phyloP scores from a whole-genome alignment of 1,284 basidiomycete species.

The Cutaneotrichosporon cyanovorans region DNA sequence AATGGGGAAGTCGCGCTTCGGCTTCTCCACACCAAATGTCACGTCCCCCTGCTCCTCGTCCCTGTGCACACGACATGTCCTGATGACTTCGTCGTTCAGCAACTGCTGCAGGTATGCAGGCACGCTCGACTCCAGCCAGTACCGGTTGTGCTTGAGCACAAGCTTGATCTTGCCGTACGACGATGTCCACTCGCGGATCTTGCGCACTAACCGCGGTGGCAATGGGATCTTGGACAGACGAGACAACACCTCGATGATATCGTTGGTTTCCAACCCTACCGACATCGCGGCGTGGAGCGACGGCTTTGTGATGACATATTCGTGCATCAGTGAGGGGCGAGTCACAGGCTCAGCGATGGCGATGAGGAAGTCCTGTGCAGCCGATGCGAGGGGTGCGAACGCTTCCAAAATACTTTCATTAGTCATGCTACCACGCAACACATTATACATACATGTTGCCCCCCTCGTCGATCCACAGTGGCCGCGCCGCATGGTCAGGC shows the following conservation, averaged over 20 bases:
- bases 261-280: conserved; percentile 93
- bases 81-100: conserved; percentile 73
- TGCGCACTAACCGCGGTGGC: conserved; percentile 68
- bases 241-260: conserved; percentile 93
- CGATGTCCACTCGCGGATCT: conserved; percentile 82
- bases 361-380: conserved; percentile 96
- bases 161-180: conserved; percentile 97
- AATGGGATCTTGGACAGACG: conserved; percentile 88
- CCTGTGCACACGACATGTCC: conserved; percentile 33
- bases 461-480: conserved; percentile 90
- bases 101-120: conserved; percentile 81
- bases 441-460: conserved; percentile 59
- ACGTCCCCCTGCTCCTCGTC: conserved; percentile 39
- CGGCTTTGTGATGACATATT: conserved; percentile 97
- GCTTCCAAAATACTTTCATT: conserved; percentile 68
- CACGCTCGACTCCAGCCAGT: conserved; percentile 87
- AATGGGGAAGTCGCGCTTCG: conserved; percentile 66
- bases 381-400: conserved; percentile 92
- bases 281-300: conserved; percentile 98
- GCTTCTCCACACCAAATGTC: conserved; percentile 74
- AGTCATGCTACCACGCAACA: background rate
- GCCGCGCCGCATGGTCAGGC: conserved; percentile 78
- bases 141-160: conserved; percentile 92
- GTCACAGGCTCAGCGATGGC: conserved; percentile 99
- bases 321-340: conserved; percentile 95